phyloP scores from a whole-genome alignment of 805 yeast genomes.

The Barnettozyma californica region DNA sequence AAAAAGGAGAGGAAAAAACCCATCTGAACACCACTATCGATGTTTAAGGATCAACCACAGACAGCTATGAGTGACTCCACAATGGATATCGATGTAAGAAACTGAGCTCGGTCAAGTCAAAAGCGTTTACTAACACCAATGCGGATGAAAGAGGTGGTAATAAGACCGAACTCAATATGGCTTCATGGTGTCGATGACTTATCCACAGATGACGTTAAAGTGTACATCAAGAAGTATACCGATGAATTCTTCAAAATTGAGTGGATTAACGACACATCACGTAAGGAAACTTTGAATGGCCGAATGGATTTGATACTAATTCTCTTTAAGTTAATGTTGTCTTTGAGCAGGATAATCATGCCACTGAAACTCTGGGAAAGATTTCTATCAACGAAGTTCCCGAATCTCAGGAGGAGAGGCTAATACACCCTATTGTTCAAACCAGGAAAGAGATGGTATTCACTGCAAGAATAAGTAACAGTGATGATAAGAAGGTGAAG shows the following conservation, averaged over 20 bases:
- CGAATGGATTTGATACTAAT: not conserved
- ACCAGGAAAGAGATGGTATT: slow-evolving; percentile 14
- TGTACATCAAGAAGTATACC: slow-evolving; percentile 15
- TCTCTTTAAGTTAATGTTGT: slow-evolving; percentile 17
- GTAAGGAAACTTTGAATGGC: slow-evolving; percentile 12
- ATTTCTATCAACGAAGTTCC: slow-evolving; percentile 9
- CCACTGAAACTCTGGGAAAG: slow-evolving; percentile 10
- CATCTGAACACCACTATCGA: too few species aligned
- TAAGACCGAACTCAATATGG: slow-evolving; percentile 21
- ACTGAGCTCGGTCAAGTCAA: not conserved
- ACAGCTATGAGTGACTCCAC: not conserved
- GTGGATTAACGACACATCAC: slow-evolving; percentile 24
- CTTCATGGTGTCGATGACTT: slow-evolving; percentile 25
- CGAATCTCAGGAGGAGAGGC: slow-evolving; percentile 9
- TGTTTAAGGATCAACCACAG: not conserved
- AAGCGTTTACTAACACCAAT: not conserved
- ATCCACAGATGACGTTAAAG: slow-evolving; percentile 20
- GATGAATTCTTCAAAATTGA: slow-evolving; percentile 20
- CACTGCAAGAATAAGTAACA: slow-evolving; percentile 17
- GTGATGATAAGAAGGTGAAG: slow-evolving; percentile 23
- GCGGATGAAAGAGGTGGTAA: slow-evolving; percentile 10
- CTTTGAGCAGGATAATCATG: slow-evolving; percentile 19
- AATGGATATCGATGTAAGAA: slow-evolving; percentile 22
- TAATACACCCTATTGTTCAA: slow-evolving; percentile 7
- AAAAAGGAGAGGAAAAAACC: not conserved